Evolutionary conservation across 495 filamentous ascomycete species (phyloP), one percentile per base, ranked within the genome.

Genomic region (Podospora appendiculata): DNA sequence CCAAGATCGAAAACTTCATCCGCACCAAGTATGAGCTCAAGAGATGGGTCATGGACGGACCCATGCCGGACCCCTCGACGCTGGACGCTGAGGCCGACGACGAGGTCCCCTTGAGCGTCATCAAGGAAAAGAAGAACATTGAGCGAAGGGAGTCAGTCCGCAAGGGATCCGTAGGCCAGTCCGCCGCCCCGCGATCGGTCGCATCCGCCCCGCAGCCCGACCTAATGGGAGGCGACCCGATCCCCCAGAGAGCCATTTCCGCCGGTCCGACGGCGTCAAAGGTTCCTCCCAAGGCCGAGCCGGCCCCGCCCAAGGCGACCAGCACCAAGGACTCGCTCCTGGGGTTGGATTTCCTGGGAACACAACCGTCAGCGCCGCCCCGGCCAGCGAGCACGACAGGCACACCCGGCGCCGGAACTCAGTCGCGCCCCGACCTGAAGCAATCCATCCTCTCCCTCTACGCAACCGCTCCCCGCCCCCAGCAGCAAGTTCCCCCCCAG

Each of bases 1-100:
- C 88, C 42, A 98, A 98, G 75, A 97, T 98, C 56, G 93, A 97
- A 77, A 98, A 96, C 70, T 98, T 98, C 58, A 96, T 98, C 55
- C 82, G 94, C 41, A 98, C 93, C 36, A 98, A 98, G 69, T 98
- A 98, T 67, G 93, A 98, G 61, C 85, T 89, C 8, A 97, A 95
- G 76, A 78, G 94, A 70, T 98, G 93, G 93, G 88, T 90, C 2
- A 96, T 96, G 92, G 94, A 98, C 52, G 93, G 94, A 3, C 80
- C 78, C 10, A 90, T 96, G 70, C 94, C 94, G 8, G 89, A 96
- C 61, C 94, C 94, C 18, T 76, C 86, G 0, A 89, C 84, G n/a
- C 69, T 98, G 49, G 87, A 90, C 32, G 84, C 75, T 33, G 89
- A 86, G 6, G 88, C 82, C 32, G 90, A 97, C 59, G 88, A 90